Base-by-base conservation (phyloP, 495 filamentous ascomycete species). In the Trichocladium uniseriatum region DNA sequence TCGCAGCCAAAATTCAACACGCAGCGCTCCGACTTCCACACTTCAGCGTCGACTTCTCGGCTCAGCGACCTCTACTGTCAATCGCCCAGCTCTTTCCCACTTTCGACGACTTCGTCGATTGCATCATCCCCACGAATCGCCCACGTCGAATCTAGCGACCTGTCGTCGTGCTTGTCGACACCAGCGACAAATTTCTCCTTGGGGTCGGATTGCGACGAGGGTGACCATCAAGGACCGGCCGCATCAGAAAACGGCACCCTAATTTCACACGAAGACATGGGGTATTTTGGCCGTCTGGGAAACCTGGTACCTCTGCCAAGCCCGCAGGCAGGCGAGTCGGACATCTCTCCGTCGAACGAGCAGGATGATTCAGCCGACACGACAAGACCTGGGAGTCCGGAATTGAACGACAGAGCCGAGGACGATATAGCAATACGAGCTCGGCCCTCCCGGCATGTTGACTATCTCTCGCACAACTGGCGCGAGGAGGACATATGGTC, bases 401-500 rank as follows among this genome's bases (percentile, higher is more conserved):
- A 65, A 10, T 28, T 60, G 13, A 44, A 58, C 15, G 73, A 77
- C 37, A 70, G 73, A 43, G 83, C 86, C 14, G 84, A 86, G 38
- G 92, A 98, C 60, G 92, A 97, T 64, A 85, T 79, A 14, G 82
- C 84, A 20, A 72, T 95, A 21, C 75, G 80, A 50, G 73, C 72
- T 19, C 82, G 88, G 56, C 92, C 92, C 20, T 89, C 87, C 11
- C 74, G 87, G 28, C 92, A 97, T 69, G 92, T 97, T 31, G 92
- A 98, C 67, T 98, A 98, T 62, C 75, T 98, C 5, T 94, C 91
- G 29, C 86, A 98, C 58, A 79, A 91, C 46, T 98, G 92, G 92
- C 80, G 78, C 36, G 91, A 97, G 68, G 91, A 96, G 66, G 92
- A 98, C 66, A 94, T 98, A 10, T 98, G 92, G 92, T 78, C 87